Evolutionary conservation across 164 flowering plant species (phyloP).

Genomic region (Chimonanthus praecox): DNA sequence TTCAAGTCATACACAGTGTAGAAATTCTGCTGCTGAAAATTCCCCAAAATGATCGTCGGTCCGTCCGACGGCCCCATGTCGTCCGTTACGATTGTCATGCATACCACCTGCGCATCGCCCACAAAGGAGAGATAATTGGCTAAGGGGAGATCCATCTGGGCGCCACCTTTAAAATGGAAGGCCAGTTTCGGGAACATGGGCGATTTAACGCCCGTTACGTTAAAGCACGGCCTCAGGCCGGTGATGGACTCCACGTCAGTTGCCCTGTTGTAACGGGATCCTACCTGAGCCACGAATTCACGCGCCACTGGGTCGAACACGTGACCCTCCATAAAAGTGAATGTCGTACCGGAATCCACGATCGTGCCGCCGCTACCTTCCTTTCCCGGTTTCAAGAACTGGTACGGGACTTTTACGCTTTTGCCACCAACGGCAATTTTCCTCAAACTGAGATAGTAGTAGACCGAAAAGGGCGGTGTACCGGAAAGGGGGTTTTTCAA

Average conservation of each 20-base stretch:
- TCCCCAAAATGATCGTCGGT: constrained; percentile 56
- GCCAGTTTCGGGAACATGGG: constrained; percentile 39
- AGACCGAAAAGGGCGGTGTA: constrained; percentile 32
- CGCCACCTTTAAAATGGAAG: constrained; percentile 71
- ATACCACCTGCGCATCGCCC: constrained; percentile 24
- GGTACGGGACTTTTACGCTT: constrained; percentile 46
- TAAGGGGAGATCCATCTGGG: constrained; percentile 51
- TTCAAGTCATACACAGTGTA: constrained; percentile 43
- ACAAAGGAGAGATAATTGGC: constrained; percentile 47
- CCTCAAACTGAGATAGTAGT: constrained; percentile 54
- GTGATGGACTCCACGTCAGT: constrained; percentile 25
- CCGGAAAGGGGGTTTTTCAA: constrained; percentile 34
- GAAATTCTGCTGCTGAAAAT: constrained; percentile 51
- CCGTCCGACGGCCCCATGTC: constrained; percentile 22
- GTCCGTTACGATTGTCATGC: constrained; percentile 48
- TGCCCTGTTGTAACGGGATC: constrained; percentile 29
- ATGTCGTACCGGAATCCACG: constrained; percentile 75
- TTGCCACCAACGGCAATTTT: constrained; percentile 53
- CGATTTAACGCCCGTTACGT: constrained; percentile 25
- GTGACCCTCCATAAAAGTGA: constrained; percentile 58
- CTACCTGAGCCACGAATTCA: constrained; percentile 46
- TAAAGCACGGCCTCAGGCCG: constrained; percentile 60
- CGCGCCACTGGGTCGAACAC: constrained; percentile 39
- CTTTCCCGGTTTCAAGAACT: constrained; percentile 32
- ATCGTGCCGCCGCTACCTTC: constrained; percentile 70